Base-by-base conservation (phyloP, 1,284 basidiomycete species). In the Boletus smithii region DNA sequence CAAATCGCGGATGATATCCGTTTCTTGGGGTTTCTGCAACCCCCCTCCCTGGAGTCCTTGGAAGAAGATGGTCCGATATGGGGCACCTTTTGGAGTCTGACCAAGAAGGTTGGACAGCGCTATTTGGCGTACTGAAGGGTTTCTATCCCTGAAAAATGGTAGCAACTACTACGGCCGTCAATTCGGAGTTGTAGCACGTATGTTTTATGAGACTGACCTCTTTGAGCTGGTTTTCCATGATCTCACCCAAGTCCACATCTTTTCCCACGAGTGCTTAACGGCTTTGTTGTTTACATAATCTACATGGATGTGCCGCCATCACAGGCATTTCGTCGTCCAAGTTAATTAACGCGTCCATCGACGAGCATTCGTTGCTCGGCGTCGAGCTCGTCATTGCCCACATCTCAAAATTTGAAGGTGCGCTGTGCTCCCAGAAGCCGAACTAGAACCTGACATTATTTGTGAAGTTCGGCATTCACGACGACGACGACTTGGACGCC, bases 51-150 rank as follows among this genome's bases (percentile, higher is more conserved):
- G 67, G 30, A 81, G 60, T 27, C 79, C 80, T 7, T 73, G 57
- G 48, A 91, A 81, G 71, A 95, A 94, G 48, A 95, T 83, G 53
- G 73, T 70, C 49, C 92, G 76, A 63, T 89, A 68, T 0, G 86
- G 78, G 8, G 88, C 78, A 42, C 77, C 83, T 54, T 83, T 79
- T 4, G 83, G 73, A 18, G 92, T 94, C 55, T 93, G 88, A 0
- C 83, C 78, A 13, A 95, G 70, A 14, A 97, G 76, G 71, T 92
- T 91, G 43, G 83, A 77, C 10, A 98, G 76, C 1, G 95, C 91
- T 42, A 95, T 78, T 63, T 91, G 86, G 34, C 95, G 80, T 20
- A 88, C 94, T 63, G 91, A 83, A 0, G 89, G 90, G 60, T 95
- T 97, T 49, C 77, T 79, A 59, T 95, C 91, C 58, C 87, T 83